phyloP scores from a whole-genome alignment of 345 rosid species.

The Theobroma cacao region DNA sequence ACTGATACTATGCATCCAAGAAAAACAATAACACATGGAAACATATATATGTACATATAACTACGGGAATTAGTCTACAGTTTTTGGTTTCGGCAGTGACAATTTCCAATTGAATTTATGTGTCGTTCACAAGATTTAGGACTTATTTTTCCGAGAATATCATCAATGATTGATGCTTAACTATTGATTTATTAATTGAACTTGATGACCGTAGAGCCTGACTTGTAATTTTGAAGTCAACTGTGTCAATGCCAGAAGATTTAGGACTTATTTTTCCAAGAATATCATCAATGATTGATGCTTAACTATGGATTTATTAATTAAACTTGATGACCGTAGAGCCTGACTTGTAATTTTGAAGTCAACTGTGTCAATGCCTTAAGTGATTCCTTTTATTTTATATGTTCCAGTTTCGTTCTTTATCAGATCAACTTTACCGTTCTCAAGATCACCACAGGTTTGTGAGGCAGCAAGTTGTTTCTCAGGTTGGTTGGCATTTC shows the following conservation, averaged over 20 bases:
- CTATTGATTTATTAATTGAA: background rate
- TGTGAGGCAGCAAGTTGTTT: conserved; percentile 69
- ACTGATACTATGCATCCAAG: background rate
- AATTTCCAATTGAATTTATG: background rate
- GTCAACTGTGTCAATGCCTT: background rate
- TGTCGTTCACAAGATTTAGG: background rate
- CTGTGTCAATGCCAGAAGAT: too few species aligned
- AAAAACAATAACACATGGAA: background rate
- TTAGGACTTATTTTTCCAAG: background rate
- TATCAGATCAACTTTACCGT: conserved; percentile 88
- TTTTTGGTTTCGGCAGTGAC: background rate
- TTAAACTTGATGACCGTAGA: background rate
- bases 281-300: background rate
- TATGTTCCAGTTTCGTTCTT: conserved; percentile 64
- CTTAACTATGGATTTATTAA: background rate
- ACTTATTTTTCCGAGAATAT: background rate
- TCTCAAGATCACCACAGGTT: conserved; percentile 66
- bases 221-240: background rate
- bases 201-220: background rate
- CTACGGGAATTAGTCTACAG: background rate
- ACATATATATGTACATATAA: background rate
- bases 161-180: background rate
- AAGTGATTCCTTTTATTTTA: background rate
- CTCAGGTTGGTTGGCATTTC: conserved; percentile 49
- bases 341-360: background rate